phyloP scores from a whole-genome alignment of 768 basidiomycete genomes.

The Asterophora lycoperdoides region DNA sequence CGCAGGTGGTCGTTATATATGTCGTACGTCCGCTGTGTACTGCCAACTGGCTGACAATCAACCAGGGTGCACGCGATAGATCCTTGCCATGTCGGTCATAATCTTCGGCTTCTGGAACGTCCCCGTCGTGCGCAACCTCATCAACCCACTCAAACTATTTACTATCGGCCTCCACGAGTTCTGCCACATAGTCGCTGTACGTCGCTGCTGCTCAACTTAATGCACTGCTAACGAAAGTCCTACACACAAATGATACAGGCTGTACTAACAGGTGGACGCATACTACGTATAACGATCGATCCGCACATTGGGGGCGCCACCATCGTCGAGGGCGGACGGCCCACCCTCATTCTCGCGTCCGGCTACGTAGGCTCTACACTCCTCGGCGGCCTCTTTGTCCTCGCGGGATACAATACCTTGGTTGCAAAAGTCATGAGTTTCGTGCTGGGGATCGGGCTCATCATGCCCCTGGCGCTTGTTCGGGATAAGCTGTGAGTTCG shows the following conservation, averaged over 20 bases:
- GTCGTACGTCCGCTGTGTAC: slow-evolving; percentile 47
- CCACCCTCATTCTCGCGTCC: slow-evolving; percentile 66
- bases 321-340: slow-evolving; percentile 72
- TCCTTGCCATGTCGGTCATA: slow-evolving; percentile 80
- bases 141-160: slow-evolving; percentile 82
- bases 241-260: slow-evolving; percentile 51
- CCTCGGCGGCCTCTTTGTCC: slow-evolving; percentile 76
- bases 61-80: slow-evolving; percentile 36
- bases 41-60: background rate
- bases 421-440: slow-evolving; percentile 93
- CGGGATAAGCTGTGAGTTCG: slow-evolving; percentile 82
- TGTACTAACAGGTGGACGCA: slow-evolving; percentile 72
- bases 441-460: slow-evolving; percentile 78
- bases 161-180: slow-evolving; percentile 89
- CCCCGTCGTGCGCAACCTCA: slow-evolving; percentile 71
- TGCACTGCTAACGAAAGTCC: slow-evolving; percentile 3
- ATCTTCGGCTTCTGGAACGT: slow-evolving; percentile 89
- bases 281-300: slow-evolving; percentile 79
- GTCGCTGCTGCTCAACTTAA: slow-evolving; percentile 21
- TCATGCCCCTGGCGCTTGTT: slow-evolving; percentile 83
- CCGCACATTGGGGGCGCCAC: slow-evolving; percentile 76
- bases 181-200: slow-evolving; percentile 73
- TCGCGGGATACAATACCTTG: slow-evolving; percentile 84
- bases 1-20: slow-evolving; percentile 69
- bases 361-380: slow-evolving; percentile 83